These are phyloP conservation scores for Schizophyllum commune DNA, from an alignment of 1,284 basidiomycete genomes.

Conservation along the genomic window DNA sequence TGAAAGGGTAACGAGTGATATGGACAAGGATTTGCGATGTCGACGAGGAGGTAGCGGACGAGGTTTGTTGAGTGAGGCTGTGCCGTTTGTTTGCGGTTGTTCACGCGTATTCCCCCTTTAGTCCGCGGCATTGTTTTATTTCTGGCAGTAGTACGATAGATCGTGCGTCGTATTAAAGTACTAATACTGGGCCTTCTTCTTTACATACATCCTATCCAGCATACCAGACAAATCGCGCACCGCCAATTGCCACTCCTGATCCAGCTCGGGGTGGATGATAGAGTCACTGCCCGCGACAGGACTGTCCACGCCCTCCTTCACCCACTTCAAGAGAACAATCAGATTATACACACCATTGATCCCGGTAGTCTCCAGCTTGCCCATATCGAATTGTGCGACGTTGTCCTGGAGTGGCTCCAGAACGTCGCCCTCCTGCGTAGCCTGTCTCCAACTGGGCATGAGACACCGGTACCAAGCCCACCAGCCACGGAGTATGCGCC, in stretches of 20 bases:
- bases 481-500: neutral
- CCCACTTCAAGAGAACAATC: neutral
- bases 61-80: too few species aligned
- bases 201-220: neutral
- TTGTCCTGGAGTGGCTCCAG: neutral
- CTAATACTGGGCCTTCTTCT: neutral
- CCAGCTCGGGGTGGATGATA: neutral
- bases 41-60: too few species aligned
- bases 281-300: neutral
- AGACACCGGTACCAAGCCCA: neutral
- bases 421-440: neutral
- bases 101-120: too few species aligned
- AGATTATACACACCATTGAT: neutral
- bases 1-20: too few species aligned
- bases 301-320: neutral
- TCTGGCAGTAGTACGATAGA: too few species aligned
- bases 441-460: neutral
- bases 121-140: too few species aligned
- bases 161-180: too few species aligned
- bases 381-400: neutral
- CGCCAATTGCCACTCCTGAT: neutral
- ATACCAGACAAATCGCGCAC: neutral
- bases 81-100: too few species aligned
- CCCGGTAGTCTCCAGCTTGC: neutral
- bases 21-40: too few species aligned